Conservation (phyloP, 169 alveolate species). For the Eimeria tenella region DNA sequence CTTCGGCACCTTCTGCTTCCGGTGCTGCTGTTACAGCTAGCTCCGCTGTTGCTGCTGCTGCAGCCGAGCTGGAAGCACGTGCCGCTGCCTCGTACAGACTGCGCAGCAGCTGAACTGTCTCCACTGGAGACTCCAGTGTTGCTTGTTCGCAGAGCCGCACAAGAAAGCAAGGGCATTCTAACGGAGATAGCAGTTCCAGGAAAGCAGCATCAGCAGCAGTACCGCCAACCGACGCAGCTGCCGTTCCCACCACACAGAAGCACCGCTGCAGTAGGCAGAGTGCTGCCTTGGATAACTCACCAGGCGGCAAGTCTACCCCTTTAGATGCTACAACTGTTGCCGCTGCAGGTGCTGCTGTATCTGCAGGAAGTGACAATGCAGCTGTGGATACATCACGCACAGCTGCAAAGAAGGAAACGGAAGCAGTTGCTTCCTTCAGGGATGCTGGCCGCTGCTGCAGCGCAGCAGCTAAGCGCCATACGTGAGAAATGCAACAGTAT, state of each 20-base stretch:
- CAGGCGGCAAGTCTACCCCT: background rate
- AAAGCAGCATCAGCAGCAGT: conserved; percentile 37
- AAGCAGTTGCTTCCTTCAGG: background rate
- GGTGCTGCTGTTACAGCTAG: background rate
- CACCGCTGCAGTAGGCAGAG: conserved; percentile 53
- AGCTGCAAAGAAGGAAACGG: conserved; percentile 27
- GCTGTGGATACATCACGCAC: conserved; percentile 16
- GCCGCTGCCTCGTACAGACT: conserved; percentile 45
- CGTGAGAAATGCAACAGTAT: background rate
- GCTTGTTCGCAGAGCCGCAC: conserved; percentile 12
- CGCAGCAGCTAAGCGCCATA: conserved; percentile 51
- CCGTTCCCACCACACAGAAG: conserved; percentile 5
- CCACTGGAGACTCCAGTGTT: conserved; percentile 11
- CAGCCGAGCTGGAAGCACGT: conserved; percentile 3
- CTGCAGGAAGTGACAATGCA: conserved; percentile 25
- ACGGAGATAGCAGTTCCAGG: conserved; percentile 5
- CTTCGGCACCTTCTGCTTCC: background rate
- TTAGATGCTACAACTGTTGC: background rate
- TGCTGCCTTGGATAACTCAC: background rate
- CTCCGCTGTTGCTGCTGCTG: conserved; percentile 27
- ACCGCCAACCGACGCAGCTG: background rate
- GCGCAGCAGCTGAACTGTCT: conserved; percentile 48
- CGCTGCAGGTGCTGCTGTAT: conserved; percentile 1
- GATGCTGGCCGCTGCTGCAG: conserved; percentile 17
- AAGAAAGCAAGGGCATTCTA: background rate